phyloP scores from a whole-genome alignment of 1,284 basidiomycete species.

The Apiotrichum laibachii region DNA sequence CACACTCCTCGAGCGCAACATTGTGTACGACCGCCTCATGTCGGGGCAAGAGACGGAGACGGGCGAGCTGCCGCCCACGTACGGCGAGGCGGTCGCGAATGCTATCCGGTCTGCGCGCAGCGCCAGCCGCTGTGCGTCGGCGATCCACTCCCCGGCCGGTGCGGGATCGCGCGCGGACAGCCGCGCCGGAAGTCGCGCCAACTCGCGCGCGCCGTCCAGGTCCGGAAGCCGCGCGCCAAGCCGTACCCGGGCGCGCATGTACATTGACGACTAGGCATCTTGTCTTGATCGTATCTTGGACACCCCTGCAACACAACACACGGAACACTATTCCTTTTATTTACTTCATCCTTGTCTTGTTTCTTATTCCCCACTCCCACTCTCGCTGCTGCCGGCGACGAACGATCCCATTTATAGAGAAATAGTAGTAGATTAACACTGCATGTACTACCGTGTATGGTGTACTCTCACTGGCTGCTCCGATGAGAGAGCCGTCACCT shows the following conservation, averaged over 20 bases:
- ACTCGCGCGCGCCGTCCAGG: neutral
- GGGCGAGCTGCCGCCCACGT: slow-evolving; percentile 65
- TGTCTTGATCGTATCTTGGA: neutral
- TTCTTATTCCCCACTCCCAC: neutral
- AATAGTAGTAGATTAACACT: neutral
- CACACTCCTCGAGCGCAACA: slow-evolving; percentile 49
- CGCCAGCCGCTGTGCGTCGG: slow-evolving; percentile 1
- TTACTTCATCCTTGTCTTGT: neutral
- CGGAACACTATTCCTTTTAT: neutral
- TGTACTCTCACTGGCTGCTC: no score
- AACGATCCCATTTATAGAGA: neutral
- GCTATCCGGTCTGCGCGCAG: slow-evolving; percentile 19
- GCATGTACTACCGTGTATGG: neutral
- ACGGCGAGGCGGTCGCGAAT: slow-evolving; percentile 53
- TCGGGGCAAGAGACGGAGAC: slow-evolving; percentile 62
- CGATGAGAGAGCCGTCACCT: no score
- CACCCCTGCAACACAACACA: no score
- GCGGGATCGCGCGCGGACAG: neutral
- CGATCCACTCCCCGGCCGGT: neutral
- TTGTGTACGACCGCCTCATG: slow-evolving; percentile 57
- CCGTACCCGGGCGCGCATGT: slow-evolving; percentile 7
- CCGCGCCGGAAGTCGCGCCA: neutral
- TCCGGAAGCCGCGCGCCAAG: slow-evolving; percentile 3
- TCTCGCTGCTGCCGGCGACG: neutral
- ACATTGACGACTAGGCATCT: neutral